A percentile compares a stretch with the other conserved stretches of the same genome.
These are phyloP conservation scores for Sporothrix pallida DNA, from an alignment of 2,329 filamentous ascomycete genomes.

Conservation along the genomic window DNA sequence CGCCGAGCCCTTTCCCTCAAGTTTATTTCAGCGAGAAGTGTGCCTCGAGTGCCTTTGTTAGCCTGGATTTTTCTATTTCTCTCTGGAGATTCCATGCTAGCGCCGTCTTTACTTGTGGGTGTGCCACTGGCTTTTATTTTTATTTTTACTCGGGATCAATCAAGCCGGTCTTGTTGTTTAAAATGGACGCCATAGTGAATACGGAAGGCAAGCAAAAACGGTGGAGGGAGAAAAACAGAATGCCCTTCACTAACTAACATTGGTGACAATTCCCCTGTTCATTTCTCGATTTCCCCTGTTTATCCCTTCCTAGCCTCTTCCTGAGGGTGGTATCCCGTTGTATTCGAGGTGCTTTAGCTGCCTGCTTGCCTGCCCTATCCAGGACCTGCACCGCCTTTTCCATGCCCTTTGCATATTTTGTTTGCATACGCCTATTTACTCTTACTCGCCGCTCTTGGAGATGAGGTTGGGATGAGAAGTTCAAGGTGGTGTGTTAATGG, in stretches of 20 bases:
- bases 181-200: not conserved
- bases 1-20: not conserved
- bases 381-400: constrained; percentile 13
- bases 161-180: not conserved
- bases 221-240: constrained; percentile 1
- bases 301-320: not conserved
- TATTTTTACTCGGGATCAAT: not conserved
- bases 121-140: not conserved
- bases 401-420: not conserved
- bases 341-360: not conserved
- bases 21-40: not conserved
- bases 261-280: constrained; percentile 9
- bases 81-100: not conserved
- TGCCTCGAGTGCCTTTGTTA: not conserved
- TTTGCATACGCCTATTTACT: not conserved
- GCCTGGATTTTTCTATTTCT: not conserved
- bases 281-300: not conserved
- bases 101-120: not conserved
- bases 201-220: not conserved
- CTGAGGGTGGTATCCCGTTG: constrained; percentile 7
- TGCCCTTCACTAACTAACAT: no score
- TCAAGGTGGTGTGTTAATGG: constrained; percentile 12
- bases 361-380: constrained; percentile 4
- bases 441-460: not conserved
- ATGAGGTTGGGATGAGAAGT: not conserved